Conservation (phyloP, 208 protist genomes). For the Leishmania braziliensis region DNA sequence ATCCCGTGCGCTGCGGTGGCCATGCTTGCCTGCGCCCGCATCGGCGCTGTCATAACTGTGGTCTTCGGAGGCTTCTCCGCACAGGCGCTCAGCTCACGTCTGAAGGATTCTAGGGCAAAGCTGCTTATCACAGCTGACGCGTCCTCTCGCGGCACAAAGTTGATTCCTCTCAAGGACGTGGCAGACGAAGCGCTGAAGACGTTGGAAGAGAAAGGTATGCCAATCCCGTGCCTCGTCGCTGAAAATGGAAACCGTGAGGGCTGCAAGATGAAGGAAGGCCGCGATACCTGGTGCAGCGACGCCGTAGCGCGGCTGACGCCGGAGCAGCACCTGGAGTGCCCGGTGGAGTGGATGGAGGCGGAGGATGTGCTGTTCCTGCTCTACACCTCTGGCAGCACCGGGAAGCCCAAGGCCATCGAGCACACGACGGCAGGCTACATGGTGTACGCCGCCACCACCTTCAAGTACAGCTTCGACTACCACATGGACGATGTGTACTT, state of each 20-base stretch:
- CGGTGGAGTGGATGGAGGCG: slow-evolving; percentile 88
- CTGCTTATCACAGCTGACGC: slow-evolving; percentile 85
- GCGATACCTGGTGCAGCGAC: slow-evolving; percentile 81
- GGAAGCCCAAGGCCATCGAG: slow-evolving; percentile 97
- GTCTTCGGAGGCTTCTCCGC: slow-evolving; percentile 88
- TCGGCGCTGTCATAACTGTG: slow-evolving; percentile 90
- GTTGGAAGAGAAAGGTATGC: slow-evolving; percentile 30
- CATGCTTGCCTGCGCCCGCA: slow-evolving; percentile 98
- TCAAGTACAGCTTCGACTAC: slow-evolving; percentile 97
- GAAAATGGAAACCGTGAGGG: slow-evolving; percentile 45
- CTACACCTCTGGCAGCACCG: slow-evolving; percentile 98
- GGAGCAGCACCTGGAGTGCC: slow-evolving; percentile 48
- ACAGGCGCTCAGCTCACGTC: slow-evolving; percentile 53
- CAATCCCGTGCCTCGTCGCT: slow-evolving; percentile 51
- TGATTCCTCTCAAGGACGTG: slow-evolving; percentile 87
- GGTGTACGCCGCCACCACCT: slow-evolving; percentile 92
- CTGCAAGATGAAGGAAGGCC: slow-evolving; percentile 59
- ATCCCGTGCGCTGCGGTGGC: slow-evolving; percentile 87
- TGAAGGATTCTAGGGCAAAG: slow-evolving; percentile 65
- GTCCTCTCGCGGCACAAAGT: slow-evolving; percentile 84
- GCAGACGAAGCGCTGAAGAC: slow-evolving; percentile 63
- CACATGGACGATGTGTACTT: slow-evolving; percentile 96
- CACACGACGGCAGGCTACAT: slow-evolving; percentile 96
- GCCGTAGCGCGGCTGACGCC: slow-evolving; percentile 37
- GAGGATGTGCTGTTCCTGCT: slow-evolving; percentile 98